phyloP scores from a whole-genome alignment of 148 eudicot species.

The Amaranthus palmeri region DNA sequence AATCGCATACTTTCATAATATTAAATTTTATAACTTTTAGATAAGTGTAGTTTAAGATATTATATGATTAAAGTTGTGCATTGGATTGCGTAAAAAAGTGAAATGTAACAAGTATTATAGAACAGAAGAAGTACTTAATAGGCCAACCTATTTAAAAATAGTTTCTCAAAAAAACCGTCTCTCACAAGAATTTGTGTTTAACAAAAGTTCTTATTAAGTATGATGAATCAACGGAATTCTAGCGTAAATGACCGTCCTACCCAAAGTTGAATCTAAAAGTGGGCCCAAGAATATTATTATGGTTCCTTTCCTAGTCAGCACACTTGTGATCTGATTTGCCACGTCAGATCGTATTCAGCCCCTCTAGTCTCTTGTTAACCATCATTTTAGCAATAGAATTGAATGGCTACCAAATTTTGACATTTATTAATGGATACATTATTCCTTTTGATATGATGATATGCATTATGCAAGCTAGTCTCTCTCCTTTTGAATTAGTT shows the following conservation, averaged over 20 bases:
- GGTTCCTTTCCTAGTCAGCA: conserved; percentile 26
- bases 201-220: conserved; percentile 5
- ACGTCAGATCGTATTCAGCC: conserved; percentile 15
- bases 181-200: too few relatives aligned
- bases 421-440: conserved; percentile 5
- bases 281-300: conserved; percentile 9
- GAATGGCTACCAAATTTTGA: conserved; percentile 2
- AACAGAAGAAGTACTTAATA: too few relatives aligned
- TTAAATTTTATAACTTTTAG: too few relatives aligned
- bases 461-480: too few relatives aligned
- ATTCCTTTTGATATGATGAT: not conserved
- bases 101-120: too few relatives aligned
- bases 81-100: too few relatives aligned
- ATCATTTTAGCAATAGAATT: conserved; percentile 16
- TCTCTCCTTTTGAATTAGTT: too few relatives aligned
- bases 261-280: not conserved
- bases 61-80: too few relatives aligned
- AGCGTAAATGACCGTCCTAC: conserved; percentile 16
- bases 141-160: too few relatives aligned
- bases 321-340: conserved; percentile 7
- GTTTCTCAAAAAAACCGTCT: too few relatives aligned
- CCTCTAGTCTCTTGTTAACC: not conserved
- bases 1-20: too few relatives aligned
- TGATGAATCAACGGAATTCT: not conserved
- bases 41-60: too few relatives aligned